These are phyloP conservation scores for Cytospora paraplurivora DNA, from an alignment of 2,329 filamentous ascomycete species.

Conservation along the genomic window DNA sequence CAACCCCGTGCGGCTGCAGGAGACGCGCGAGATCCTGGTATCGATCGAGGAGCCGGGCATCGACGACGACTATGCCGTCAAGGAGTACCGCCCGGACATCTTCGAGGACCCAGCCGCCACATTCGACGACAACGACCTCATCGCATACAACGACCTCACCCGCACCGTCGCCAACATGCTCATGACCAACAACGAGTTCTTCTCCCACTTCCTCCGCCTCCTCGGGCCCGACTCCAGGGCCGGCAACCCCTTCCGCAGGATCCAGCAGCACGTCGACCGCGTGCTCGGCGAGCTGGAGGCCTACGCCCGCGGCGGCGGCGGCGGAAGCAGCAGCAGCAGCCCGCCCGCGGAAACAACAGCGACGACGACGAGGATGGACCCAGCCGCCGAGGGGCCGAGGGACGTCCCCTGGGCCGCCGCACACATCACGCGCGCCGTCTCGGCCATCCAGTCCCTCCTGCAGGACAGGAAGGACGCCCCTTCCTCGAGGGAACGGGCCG, in stretches of 20 bases:
- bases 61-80: slow-evolving; percentile 44
- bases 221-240: slow-evolving; percentile 48
- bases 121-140: slow-evolving; percentile 37
- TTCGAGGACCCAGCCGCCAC: slow-evolving; percentile 37
- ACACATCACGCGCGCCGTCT: slow-evolving; percentile 48
- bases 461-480: slow-evolving; percentile 41
- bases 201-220: slow-evolving; percentile 53
- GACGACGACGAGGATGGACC: too few relatives aligned
- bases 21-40: slow-evolving; percentile 55
- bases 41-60: slow-evolving; percentile 41
- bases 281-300: slow-evolving; percentile 49
- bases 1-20: slow-evolving; percentile 46
- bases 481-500: slow-evolving; percentile 42
- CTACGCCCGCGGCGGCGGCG: slow-evolving; percentile 30
- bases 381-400: slow-evolving; percentile 37
- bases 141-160: slow-evolving; percentile 51
- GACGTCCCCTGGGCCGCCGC: slow-evolving; percentile 53
- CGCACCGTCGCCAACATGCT: slow-evolving; percentile 56
- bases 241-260: slow-evolving; percentile 50
- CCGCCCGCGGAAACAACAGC: background rate
- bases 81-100: slow-evolving; percentile 49
- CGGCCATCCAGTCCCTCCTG: slow-evolving; percentile 47
- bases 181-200: slow-evolving; percentile 56
- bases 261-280: slow-evolving; percentile 50
- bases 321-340: slow-evolving; percentile 7